Base-by-base conservation (phyloP, 1,139 yeast species). In the Candida dubliniensis region DNA sequence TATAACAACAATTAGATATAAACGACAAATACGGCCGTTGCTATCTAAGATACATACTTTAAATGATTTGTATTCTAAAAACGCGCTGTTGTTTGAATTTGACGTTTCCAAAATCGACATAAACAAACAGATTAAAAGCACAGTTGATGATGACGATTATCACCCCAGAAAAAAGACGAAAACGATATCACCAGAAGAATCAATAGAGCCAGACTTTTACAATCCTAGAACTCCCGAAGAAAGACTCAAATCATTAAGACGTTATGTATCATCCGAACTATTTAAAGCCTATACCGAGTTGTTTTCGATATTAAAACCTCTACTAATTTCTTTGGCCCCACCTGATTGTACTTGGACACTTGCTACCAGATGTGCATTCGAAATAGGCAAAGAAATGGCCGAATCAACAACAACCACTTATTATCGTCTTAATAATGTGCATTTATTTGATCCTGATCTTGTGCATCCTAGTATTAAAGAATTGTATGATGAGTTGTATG, bases 11-110 rank as follows among this genome's bases (percentile, higher is more conserved):
- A 30, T 34, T 5, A 60, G 64, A 46, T 67, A 71, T 54, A 69
- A 67, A 50, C 54, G 75, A 40, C 53, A 67, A 2, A 59, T 66
- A 8, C 60, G 77, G 26, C 77, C 77, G 11, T 54, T 72, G 14
- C 47, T 69, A 7, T 54, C 73, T 38, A 69, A 69, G 44, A 58
- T 71, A 23, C 75, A 70, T 51, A 49, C 59, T 4, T 57, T 71
- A 33, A 64, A 67, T 38, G 69, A 64, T 36, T 43, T 60, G 38
- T 53, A 53, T 42, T 41, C 49, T 13, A 65, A 63, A 45, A 57
- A 59, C 41, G 66, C 71, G 2, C 46, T 52, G 11, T 47, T 54
- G n/a, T 45, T 60, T 9, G 37, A 36, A 10, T 37, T 42, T 29
- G 41, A 36, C 7, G 35, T 42, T 10, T 26, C 41, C 12, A 12